Percentiles rank a stretch among this genome's conserved stretches.
These are phyloP conservation scores for Betula pendula DNA, from an alignment of 306 rosid genomes.

Conservation along the genomic window DNA sequence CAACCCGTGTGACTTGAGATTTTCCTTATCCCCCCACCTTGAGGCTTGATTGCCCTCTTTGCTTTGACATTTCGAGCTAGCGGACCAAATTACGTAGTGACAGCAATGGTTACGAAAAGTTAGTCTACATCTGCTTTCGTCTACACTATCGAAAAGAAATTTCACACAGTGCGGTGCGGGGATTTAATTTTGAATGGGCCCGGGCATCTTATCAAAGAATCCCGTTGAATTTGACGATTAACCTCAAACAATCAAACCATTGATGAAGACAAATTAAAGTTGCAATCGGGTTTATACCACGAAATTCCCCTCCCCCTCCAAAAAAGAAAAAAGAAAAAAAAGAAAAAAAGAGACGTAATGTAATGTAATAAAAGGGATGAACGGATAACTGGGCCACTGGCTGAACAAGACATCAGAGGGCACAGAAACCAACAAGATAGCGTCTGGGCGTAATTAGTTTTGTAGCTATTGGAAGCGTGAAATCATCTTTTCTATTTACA, in stretches of 20 bases:
- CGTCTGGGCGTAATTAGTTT: background rate
- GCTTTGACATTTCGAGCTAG: constrained; percentile 17
- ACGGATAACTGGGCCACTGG: background rate
- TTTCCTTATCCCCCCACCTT: background rate
- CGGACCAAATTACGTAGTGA: constrained; percentile 16
- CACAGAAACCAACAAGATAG: constrained; percentile 6
- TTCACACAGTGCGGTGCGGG: no score
- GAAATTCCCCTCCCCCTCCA: no score
- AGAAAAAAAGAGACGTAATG: background rate
- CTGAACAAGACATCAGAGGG: background rate
- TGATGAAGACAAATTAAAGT: no score
- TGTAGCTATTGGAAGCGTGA: background rate
- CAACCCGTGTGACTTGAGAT: background rate
- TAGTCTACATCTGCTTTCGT: background rate
- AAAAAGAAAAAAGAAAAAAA: no score
- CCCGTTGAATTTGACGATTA: no score
- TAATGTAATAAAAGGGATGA: background rate
- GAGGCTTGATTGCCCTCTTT: background rate
- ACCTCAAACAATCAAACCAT: no score
- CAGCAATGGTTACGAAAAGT: constrained; percentile 6
- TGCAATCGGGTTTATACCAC: no score
- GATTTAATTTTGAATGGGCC: no score
- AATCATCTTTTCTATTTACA: background rate
- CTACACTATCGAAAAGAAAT: no score
- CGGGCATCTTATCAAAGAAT: no score